phyloP scores from a whole-genome alignment of 176 grass and related monocot genomes.

The Hyparrhenia diplandra region DNA sequence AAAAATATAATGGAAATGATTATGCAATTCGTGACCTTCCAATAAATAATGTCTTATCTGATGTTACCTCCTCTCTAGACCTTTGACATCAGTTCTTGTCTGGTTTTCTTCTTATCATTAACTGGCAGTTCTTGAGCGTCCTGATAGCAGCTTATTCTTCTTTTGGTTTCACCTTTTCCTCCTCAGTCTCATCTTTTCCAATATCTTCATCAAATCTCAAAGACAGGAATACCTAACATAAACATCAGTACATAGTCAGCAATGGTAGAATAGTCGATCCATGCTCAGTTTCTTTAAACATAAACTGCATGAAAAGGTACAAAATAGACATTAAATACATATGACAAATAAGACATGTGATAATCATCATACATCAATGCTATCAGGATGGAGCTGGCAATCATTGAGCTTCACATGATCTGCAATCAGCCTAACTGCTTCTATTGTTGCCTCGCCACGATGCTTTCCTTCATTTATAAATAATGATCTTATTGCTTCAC shows the following conservation, averaged over 20 bases:
- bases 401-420: slow-evolving; percentile 73
- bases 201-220: slow-evolving; percentile 96
- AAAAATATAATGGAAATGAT: slow-evolving; percentile 24
- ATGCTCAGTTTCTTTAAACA: not conserved
- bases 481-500: slow-evolving; percentile 64
- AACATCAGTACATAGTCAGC: not conserved
- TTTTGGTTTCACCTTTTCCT: slow-evolving; percentile 59
- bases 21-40: not conserved
- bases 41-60: not conserved
- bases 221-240: slow-evolving; percentile 70
- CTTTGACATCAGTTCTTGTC: slow-evolving; percentile 62
- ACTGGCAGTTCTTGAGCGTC: slow-evolving; percentile 50
- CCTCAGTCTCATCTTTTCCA: slow-evolving; percentile 47
- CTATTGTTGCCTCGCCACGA: slow-evolving; percentile 84
- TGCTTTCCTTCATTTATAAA: slow-evolving; percentile 96
- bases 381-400: slow-evolving; percentile 92
- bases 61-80: slow-evolving; percentile 82
- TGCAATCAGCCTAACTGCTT: slow-evolving; percentile 85
- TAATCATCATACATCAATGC: slow-evolving; percentile 42
- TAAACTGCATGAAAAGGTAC: not conserved
- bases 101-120: slow-evolving; percentile 76
- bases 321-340: slow-evolving; percentile 4
- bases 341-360: not conserved
- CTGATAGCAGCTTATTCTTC: slow-evolving; percentile 52
- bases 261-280: slow-evolving; percentile 2